Base-by-base conservation (phyloP, 345 rosid genomes). In the Euclidium syriacum region DNA sequence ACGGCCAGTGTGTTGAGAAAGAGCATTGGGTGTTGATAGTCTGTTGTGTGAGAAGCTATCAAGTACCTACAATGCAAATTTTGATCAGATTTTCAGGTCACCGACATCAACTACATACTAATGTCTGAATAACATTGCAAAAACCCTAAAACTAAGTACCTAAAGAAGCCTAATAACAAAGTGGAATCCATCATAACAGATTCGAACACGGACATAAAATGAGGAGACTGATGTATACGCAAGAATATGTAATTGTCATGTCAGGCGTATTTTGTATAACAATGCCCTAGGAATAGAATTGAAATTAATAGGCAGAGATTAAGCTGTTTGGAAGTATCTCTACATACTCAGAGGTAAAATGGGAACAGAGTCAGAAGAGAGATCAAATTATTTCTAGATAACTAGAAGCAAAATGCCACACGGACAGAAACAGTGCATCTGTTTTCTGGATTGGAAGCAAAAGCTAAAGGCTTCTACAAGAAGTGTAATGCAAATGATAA, bases 31-130 rank as follows among this genome's bases (percentile, higher is more conserved):
- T 85, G 73, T 39, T 81, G 84, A 62, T 88, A 85, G 70, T 85
- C 87, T 5, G 91, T 85, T 8, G 92, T 88, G 75, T 88, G 95
- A 17, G 90, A 88, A 25, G 91, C 95, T 19, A 83, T 87, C 77
- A 87, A 77, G 66, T 85, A 85, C 80, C 95, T 87, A 78, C 17
- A 47, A n/a, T 22, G 7, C 29, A 54, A 58, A 9, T 5, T 26
- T 26, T 38, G 2, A 10, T 47, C 49, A 39, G 4, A 48, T 10
- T 57, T 30, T 30, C 14, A 48, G 25, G 3, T 59, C 29, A 6
- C n/a, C 11, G 3, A 4, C 5, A 23, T 15, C 15, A 26, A 32
- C 4, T 52, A 18, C 16, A 32, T 30, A 52, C 15, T 7, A 24
- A 16, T 10, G 49, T 16, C 17, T 14, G 1, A 20, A 51, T 23